These are phyloP conservation scores for Meira miltonrushii DNA, from an alignment of 1,284 basidiomycete genomes.

Conservation along the genomic window DNA sequence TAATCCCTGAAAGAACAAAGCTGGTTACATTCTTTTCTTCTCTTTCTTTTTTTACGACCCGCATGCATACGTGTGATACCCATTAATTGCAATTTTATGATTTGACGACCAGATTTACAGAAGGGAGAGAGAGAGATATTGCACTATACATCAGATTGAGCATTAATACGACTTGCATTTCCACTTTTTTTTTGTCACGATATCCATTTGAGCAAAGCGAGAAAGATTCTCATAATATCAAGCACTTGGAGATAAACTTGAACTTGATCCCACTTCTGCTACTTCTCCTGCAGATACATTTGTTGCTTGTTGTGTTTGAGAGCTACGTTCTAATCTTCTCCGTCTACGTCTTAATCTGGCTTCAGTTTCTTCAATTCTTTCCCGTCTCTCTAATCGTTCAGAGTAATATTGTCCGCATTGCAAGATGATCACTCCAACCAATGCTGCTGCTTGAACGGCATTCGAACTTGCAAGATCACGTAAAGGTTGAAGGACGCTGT, in stretches of 20 bases:
- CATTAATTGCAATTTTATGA: neutral
- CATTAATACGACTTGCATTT: no score
- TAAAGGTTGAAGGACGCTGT: slow-evolving; percentile 21
- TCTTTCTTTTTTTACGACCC: neutral
- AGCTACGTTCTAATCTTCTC: slow-evolving; percentile 12
- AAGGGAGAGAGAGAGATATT: neutral
- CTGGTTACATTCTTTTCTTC: neutral
- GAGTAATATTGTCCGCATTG: slow-evolving; percentile 52
- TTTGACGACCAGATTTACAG: neutral
- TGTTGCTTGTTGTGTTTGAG: neutral
- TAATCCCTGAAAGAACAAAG: neutral
- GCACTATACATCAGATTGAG: neutral
- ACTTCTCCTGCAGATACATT: neutral
- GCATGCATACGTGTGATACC: neutral
- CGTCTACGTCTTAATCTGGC: slow-evolving; percentile 34
- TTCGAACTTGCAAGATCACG: slow-evolving; percentile 48
- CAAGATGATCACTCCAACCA: slow-evolving; percentile 46
- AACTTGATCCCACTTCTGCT: neutral
- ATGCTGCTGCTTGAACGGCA: slow-evolving; percentile 45
- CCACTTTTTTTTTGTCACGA: no score
- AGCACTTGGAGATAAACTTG: neutral
- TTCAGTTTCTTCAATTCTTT: slow-evolving; percentile 48
- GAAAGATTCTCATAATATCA: neutral
- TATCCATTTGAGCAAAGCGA: no score
- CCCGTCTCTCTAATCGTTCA: slow-evolving; percentile 47